Percentiles rank a stretch among this genome's conserved stretches.
Evolutionary conservation across 2,329 filamentous ascomycete species (phyloP).

Genomic region (Trichophyton benhamiae): DNA sequence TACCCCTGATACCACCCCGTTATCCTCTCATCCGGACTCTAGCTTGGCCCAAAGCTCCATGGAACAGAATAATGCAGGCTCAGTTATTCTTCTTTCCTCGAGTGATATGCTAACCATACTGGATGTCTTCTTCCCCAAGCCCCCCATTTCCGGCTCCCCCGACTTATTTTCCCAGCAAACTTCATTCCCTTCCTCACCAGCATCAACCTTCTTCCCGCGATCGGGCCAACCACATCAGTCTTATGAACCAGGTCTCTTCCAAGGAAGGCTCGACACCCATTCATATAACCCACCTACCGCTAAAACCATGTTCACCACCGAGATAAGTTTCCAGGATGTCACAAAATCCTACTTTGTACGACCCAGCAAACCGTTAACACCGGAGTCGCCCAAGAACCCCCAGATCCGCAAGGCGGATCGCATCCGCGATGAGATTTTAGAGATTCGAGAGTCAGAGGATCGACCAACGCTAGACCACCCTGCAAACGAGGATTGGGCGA

Average conservation of each 20-base stretch:
- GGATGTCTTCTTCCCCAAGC: constrained; percentile 63
- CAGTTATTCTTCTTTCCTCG: constrained; percentile 39
- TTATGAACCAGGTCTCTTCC: constrained; percentile 25
- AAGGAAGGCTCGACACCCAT: constrained; percentile 20
- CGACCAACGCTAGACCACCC: constrained; percentile 57
- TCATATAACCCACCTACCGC: constrained; percentile 17
- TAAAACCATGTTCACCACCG: constrained; percentile 22
- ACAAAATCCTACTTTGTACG: constrained; percentile 12
- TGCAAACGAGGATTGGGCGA: constrained; percentile 70
- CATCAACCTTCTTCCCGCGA: constrained; percentile 15
- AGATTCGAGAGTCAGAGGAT: constrained; percentile 26
- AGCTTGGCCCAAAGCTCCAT: constrained; percentile 3
- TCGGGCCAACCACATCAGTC: constrained; percentile 15
- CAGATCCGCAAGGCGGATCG: constrained; percentile 26
- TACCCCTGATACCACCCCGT: background rate
- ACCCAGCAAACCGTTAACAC: constrained; percentile 10
- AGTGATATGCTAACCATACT: constrained; percentile 69
- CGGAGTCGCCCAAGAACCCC: constrained; percentile 16
- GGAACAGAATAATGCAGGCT: background rate
- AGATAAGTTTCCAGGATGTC: constrained; percentile 19
- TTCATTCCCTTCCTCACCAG: constrained; percentile 19
- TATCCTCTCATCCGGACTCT: background rate
- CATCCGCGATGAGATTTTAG: constrained; percentile 31
- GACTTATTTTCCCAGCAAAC: constrained; percentile 18
- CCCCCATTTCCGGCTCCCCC: constrained; percentile 11